Base-by-base conservation (phyloP, 179 eudicot genomes). In the Sideroxylon spinosum region DNA sequence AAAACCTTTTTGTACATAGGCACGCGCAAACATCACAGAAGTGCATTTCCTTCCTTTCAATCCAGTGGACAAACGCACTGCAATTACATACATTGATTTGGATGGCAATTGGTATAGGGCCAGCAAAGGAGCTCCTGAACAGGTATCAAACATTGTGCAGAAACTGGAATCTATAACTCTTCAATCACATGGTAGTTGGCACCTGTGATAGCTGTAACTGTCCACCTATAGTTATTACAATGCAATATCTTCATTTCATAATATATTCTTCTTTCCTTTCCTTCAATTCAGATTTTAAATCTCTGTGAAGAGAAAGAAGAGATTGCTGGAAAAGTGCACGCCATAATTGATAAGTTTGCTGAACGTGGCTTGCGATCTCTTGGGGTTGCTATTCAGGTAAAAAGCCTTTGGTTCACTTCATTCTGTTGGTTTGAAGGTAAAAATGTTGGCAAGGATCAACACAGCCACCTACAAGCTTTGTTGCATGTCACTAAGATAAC, bases 101-200 rank as follows among this genome's bases (percentile, higher is more conserved):
- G 86, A 88, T 83, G 97, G 95, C 52, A 86, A 88, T n/a, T 91
- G 94, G 97, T 86, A 88, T 81, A 81, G 95, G 64, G 87, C 90
- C 76, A 91, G 92, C 87, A 92, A 91, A 89, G 97, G 97, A 62
- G 93, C 93, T 46, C 95, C 97, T 68, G 93, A 92, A 82, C 93
- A 92, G 91, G 95, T 86, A 73, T 77, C 59, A 37, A 37, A 37
- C 44, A 37, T 37, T 37, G 7, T 37, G 64, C 26, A n/a, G 46
- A 7, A 37, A 12, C 63, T 66, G 61, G 7, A 77, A 7, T 20
- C 25, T 14, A 37, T 37, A 37, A 37, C 44, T 37, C 44, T 7
- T 37, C 20, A 22, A 62, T 68, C 17, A 50, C n/a, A 26, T 68
- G 44, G 4, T 37, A 56, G 26, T 19, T 57, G 44, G 52, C 22